phyloP scores from a whole-genome alignment of 345 rosid species.

The Eutrema japonicum region DNA sequence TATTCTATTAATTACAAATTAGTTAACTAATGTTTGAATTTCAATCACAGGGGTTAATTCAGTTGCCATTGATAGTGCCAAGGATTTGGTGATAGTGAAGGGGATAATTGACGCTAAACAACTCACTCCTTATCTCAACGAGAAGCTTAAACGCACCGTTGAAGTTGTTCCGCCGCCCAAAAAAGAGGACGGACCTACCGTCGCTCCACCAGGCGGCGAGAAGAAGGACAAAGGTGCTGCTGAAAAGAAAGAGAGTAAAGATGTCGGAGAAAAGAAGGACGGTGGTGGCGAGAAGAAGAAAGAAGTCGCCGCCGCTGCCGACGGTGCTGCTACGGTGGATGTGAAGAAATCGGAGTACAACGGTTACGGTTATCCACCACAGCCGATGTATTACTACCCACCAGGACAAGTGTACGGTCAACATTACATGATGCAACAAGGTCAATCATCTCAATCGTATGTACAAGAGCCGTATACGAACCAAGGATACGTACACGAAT shows the following conservation, averaged over 20 bases:
- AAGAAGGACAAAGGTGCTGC: conserved; percentile 47
- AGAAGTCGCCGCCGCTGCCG: conserved; percentile 26
- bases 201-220: conserved; percentile 39
- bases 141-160: conserved; percentile 64
- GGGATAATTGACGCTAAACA: conserved; percentile 72
- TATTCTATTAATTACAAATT: conserved; percentile 7
- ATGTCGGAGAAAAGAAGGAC: conserved; percentile 36
- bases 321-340: conserved; percentile 52
- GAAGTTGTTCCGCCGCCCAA: conserved; percentile 66
- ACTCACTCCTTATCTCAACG: conserved; percentile 55
- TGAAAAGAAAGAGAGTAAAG: conserved; percentile 48
- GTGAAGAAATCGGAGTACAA: conserved; percentile 56
- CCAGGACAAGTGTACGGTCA: conserved; percentile 49
- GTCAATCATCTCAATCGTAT: conserved; percentile 45
- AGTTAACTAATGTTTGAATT: conserved; percentile 1
- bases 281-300: conserved; percentile 43
- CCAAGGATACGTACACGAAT: conserved; percentile 41
- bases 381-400: conserved; percentile 54
- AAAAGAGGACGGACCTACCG: conserved; percentile 38
- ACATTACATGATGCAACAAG: conserved; percentile 48
- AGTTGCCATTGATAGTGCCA: conserved; percentile 59
- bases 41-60: conserved; percentile 60
- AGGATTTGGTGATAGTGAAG: conserved; percentile 73
- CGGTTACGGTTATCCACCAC: conserved; percentile 47
- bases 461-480: conserved; percentile 44